Evolutionary conservation across 306 rosid genomes (phyloP).

Genomic region (Vigna mungo): DNA sequence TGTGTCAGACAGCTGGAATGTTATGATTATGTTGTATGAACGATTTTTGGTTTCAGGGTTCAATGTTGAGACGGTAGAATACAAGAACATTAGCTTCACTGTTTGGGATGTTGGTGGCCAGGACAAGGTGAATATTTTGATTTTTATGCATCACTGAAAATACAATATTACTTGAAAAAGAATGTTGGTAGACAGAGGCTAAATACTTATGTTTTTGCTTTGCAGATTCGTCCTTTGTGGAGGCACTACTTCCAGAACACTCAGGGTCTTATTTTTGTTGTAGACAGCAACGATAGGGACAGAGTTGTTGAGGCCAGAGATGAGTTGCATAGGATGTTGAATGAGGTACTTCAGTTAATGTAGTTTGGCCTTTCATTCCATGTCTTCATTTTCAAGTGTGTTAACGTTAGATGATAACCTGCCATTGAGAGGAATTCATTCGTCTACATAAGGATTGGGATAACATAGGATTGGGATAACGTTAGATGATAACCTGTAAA

Average conservation of each 20-base stretch:
- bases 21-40: slow-evolving; percentile 10
- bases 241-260: slow-evolving; percentile 99
- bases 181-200: slow-evolving; percentile 30
- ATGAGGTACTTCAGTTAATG: slow-evolving; percentile 70
- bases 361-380: slow-evolving; percentile 13
- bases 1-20: slow-evolving; percentile 5
- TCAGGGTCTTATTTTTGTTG: slow-evolving; percentile 98
- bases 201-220: slow-evolving; percentile 37
- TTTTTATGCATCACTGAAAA: slow-evolving; percentile 12
- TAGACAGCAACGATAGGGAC: slow-evolving; percentile 99
- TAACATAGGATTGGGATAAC: slow-evolving; percentile 24
- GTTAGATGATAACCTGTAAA: slow-evolving; percentile 15
- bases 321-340: slow-evolving; percentile 99
- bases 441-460: slow-evolving; percentile 16
- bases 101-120: slow-evolving; percentile 99
- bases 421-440: background rate
- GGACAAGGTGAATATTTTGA: slow-evolving; percentile 76
- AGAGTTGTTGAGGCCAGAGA: slow-evolving; percentile 99
- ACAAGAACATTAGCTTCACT: slow-evolving; percentile 99
- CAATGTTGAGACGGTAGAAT: slow-evolving; percentile 99
- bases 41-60: slow-evolving; percentile 63
- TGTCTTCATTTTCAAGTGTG: slow-evolving; percentile 18
- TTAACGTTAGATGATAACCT: slow-evolving; percentile 7
- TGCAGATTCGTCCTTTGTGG: slow-evolving; percentile 99
- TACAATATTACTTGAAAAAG: background rate